A percentile compares a stretch with the other conserved stretches of the same genome.
phyloP scores from a whole-genome alignment of 2,329 filamentous ascomycete species.

The Ilyonectria sp. region DNA sequence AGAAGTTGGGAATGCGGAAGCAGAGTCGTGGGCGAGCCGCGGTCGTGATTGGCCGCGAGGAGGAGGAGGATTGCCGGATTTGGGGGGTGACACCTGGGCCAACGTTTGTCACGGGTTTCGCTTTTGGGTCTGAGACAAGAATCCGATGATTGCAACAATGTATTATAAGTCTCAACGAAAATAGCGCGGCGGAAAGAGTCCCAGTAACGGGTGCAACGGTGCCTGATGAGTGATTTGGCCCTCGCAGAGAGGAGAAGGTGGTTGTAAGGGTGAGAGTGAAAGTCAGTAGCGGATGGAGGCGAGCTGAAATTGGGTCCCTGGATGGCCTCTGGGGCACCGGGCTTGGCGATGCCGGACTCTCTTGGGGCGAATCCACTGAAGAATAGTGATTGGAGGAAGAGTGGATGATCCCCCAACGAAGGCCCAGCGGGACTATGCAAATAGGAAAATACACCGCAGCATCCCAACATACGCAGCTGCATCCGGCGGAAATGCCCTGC shows the following conservation, averaged over 20 bases:
- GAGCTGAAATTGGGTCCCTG: slow-evolving; percentile 31
- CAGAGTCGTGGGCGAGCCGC: slow-evolving; percentile 38
- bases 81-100: slow-evolving; percentile 23
- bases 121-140: neutral
- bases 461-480: neutral
- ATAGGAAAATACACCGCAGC: slow-evolving; percentile 22
- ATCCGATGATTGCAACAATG: neutral
- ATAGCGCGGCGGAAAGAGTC: neutral
- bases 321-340: slow-evolving; percentile 12
- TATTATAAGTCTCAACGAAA: neutral
- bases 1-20: slow-evolving; percentile 35
- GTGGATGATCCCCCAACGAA: slow-evolving; percentile 19
- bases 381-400: slow-evolving; percentile 22
- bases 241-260: slow-evolving; percentile 2
- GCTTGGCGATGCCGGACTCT: slow-evolving; percentile 23
- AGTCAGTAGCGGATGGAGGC: slow-evolving; percentile 12
- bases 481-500: neutral
- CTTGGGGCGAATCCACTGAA: slow-evolving; percentile 17
- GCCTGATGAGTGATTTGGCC: slow-evolving; percentile 19
- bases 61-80: slow-evolving; percentile 44
- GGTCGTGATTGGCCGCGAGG: slow-evolving; percentile 40
- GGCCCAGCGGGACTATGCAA: slow-evolving; percentile 10
- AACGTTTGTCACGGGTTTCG: slow-evolving; percentile 10
- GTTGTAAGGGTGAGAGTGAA: neutral
- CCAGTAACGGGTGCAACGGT: slow-evolving; percentile 5